Percentiles rank a stretch among this genome's conserved stretches.
phyloP scores from a whole-genome alignment of 1,284 basidiomycete species.

The Sanghuangporus baumii region DNA sequence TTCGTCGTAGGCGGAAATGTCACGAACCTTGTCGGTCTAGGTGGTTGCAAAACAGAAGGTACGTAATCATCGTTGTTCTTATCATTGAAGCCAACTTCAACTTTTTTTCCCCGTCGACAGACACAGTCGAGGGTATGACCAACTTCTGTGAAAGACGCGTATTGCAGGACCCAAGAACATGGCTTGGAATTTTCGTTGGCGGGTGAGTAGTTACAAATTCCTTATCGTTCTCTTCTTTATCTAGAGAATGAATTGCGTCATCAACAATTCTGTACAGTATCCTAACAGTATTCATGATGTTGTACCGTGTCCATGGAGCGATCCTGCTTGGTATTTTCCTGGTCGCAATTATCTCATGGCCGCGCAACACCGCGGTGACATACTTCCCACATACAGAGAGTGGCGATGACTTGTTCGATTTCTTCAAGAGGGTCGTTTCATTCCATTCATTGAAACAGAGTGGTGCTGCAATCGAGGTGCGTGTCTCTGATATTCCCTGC shows the following conservation, averaged over 20 bases:
- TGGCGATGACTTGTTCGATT: slow-evolving; percentile 77
- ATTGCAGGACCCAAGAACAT: slow-evolving; percentile 71
- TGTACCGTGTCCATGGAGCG: slow-evolving; percentile 83
- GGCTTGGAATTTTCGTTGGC: slow-evolving; percentile 89
- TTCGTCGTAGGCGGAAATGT: slow-evolving; percentile 74
- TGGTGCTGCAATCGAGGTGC: slow-evolving; percentile 60
- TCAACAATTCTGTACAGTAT: slow-evolving; percentile 37
- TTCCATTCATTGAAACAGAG: slow-evolving; percentile 62
- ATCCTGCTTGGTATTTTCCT: slow-evolving; percentile 82
- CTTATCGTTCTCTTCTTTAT: background rate
- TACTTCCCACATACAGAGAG: slow-evolving; percentile 70
- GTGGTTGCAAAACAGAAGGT: slow-evolving; percentile 64
- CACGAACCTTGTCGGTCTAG: slow-evolving; percentile 70
- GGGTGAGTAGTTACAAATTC: slow-evolving; percentile 43
- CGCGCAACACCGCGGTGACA: slow-evolving; percentile 73
- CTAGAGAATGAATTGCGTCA: background rate
- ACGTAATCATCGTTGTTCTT: slow-evolving; percentile 14
- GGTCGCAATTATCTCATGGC: slow-evolving; percentile 87
- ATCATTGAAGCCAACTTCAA: background rate
- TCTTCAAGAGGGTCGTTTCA: slow-evolving; percentile 83
- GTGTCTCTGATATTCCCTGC: slow-evolving; percentile 21
- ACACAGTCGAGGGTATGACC: slow-evolving; percentile 38
- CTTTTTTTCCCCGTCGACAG: slow-evolving; percentile 17
- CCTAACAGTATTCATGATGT: slow-evolving; percentile 72
- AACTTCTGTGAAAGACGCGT: slow-evolving; percentile 64